Evolutionary conservation across 164 flowering plant genomes (phyloP), one percentile per base, ranked within the genome.

Genomic region (Akebia trifoliata): DNA sequence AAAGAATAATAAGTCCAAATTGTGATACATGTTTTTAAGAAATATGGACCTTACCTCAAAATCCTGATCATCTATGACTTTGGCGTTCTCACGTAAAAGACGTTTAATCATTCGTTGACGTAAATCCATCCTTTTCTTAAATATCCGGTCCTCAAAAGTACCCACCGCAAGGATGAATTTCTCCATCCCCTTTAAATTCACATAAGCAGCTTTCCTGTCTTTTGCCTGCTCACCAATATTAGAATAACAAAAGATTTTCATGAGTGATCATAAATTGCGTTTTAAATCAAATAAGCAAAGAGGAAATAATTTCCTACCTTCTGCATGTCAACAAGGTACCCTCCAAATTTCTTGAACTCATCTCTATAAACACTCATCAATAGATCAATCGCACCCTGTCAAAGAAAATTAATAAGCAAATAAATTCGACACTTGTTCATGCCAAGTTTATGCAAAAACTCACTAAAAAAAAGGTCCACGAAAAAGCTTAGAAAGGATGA

Each of bases 301-400:
- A 18, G n/a, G 1, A 30, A 14, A 12, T 5, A 0, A 2, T 22
- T 9, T n/a, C 18, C 56, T 72, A 80, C 84, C 61, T 57, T 38
- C 7, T 60, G 31, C 59, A 65, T 62, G 43, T 82, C 76, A 4
- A 75, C 67, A 1, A 83, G 55, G 21, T 81, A 75, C 5, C 82
- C 86, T 9, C 88, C 88, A 1, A 69, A 42, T 5, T 54, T 69
- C 21, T 67, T 73, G 66, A 83, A 77, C 48, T 75, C 69, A 3
- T 51, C 45, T 62, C 63, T 83, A 47, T 83, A 83, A 0, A 83
- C 79, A 45, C 51, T 18, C 70, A 83, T 69, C 40, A 81, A 31
- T 44, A 83, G 63, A 57, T 83, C 79, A 2, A 81, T 70, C 0
- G 72, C 79, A 30, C 76, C 76, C 89, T 81, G 31, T 14, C 15